These are phyloP conservation scores for Trichosporon ovoides DNA, from an alignment of 1,284 basidiomycete genomes.

Conservation along the genomic window DNA sequence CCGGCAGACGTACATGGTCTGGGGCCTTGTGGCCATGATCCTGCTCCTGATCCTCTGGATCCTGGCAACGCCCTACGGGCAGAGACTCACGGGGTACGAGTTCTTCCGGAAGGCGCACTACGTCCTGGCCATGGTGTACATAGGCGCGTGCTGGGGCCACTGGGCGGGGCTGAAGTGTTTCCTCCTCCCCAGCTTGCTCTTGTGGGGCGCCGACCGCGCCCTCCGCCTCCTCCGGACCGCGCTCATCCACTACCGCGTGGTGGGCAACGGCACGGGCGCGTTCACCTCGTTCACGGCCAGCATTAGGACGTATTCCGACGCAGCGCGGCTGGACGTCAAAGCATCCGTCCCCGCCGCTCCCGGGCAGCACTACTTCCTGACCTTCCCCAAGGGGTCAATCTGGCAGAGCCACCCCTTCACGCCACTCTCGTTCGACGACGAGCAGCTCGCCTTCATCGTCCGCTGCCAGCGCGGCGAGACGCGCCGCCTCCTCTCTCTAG, in stretches of 20 bases:
- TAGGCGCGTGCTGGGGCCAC: conserved; percentile 35
- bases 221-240: conserved; percentile 26
- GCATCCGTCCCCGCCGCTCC: conserved; percentile 16
- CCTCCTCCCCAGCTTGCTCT: conserved; percentile 28
- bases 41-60: conserved; percentile 29
- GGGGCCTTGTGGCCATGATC: conserved; percentile 31
- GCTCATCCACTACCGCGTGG: conserved; percentile 29
- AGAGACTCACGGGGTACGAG: conserved; percentile 31
- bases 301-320: conserved; percentile 22
- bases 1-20: conserved; percentile 32
- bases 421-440: conserved; percentile 26
- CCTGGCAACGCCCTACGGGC: conserved; percentile 23
- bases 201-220: conserved; percentile 30
- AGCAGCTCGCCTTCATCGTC: conserved; percentile 26
- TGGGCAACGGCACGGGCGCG: conserved; percentile 26
- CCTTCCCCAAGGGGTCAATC: conserved; percentile 25
- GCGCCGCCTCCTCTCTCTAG: conserved; percentile 8
- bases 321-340: conserved; percentile 29
- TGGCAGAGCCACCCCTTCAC: conserved; percentile 41
- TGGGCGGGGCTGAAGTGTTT: conserved; percentile 34
- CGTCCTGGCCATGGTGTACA: conserved; percentile 33
- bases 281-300: conserved; percentile 26
- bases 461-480: conserved; percentile 32
- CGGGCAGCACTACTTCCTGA: conserved; percentile 37
- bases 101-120: conserved; percentile 37